Percentiles rank a stretch among this genome's conserved stretches.
phyloP scores from a whole-genome alignment of 768 basidiomycete species.

The Pisolithus tinctorius region DNA sequence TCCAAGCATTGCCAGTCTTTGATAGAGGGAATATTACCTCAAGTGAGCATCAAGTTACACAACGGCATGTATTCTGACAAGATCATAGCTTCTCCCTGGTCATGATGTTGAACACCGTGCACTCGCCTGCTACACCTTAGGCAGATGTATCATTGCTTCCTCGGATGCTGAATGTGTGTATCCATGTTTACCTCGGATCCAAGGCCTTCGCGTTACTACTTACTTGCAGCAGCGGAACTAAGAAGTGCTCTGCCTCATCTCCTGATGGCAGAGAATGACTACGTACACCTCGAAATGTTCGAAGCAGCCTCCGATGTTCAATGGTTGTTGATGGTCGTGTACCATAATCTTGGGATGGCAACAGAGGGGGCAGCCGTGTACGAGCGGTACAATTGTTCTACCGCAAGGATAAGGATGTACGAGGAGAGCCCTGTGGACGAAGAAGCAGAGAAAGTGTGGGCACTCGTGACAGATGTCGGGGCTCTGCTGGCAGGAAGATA shows the following conservation, averaged over 20 bases:
- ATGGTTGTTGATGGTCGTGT: slow-evolving; percentile 63
- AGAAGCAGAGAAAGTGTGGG: slow-evolving; percentile 49
- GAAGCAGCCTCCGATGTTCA: slow-evolving; percentile 60
- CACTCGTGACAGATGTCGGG: slow-evolving; percentile 54
- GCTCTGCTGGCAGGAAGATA: slow-evolving; percentile 14
- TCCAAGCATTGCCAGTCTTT: slow-evolving; percentile 56
- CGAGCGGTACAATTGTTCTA: slow-evolving; percentile 40
- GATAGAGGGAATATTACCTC: slow-evolving; percentile 76
- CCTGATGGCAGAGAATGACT: slow-evolving; percentile 60
- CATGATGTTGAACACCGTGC: slow-evolving; percentile 73
- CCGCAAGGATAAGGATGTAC: slow-evolving; percentile 33
- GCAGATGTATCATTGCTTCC: slow-evolving; percentile 66
- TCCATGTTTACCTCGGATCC: not conserved
- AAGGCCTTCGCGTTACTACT: slow-evolving; percentile 10
- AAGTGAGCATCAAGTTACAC: slow-evolving; percentile 38
- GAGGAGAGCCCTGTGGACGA: slow-evolving; percentile 43
- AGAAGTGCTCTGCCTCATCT: slow-evolving; percentile 57
- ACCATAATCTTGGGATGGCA: slow-evolving; percentile 58
- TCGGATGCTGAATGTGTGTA: slow-evolving; percentile 40
- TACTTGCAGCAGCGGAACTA: slow-evolving; percentile 30
- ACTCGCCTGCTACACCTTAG: slow-evolving; percentile 64
- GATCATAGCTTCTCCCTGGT: slow-evolving; percentile 57
- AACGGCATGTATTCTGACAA: not conserved
- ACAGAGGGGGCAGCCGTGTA: slow-evolving; percentile 50
- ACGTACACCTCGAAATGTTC: slow-evolving; percentile 49